Evolutionary conservation across 345 rosid genomes (phyloP).

Genomic region (Brassica napus): DNA sequence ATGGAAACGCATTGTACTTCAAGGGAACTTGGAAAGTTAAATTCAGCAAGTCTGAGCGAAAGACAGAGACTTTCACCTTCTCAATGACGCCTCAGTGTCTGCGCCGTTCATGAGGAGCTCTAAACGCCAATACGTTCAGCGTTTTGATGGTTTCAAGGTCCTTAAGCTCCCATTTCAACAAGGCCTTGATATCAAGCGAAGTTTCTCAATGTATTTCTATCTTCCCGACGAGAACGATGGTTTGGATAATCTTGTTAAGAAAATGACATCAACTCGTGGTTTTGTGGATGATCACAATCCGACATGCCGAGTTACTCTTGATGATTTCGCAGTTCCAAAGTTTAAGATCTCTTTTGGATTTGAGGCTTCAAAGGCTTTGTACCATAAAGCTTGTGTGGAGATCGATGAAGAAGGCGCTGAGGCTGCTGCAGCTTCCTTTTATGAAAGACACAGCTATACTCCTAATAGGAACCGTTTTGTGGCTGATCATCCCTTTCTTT

Average conservation of each 20-base stretch:
- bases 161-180: slow-evolving; percentile 13
- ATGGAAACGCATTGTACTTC: slow-evolving; percentile 1
- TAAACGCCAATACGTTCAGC: neutral
- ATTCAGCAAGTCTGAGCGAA: neutral
- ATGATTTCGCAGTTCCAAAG: slow-evolving; percentile 6
- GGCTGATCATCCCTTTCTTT: slow-evolving; percentile 21
- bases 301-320: neutral
- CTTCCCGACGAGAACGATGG: neutral
- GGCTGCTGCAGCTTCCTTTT: slow-evolving; percentile 9
- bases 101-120: slow-evolving; percentile 18
- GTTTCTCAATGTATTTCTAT: slow-evolving; percentile 23
- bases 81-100: slow-evolving; percentile 5
- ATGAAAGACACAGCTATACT: neutral
- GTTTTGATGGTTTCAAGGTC: slow-evolving; percentile 22
- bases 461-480: neutral
- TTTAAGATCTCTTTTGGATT: slow-evolving; percentile 6
- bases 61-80: slow-evolving; percentile 2
- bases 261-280: slow-evolving; percentile 14
- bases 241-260: neutral
- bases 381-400: slow-evolving; percentile 5
- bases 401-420: slow-evolving; percentile 25
- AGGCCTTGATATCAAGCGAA: neutral
- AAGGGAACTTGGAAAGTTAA: neutral
- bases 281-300: slow-evolving; percentile 19
- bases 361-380: neutral